Evolutionary conservation across 1,139 yeast genomes (phyloP).

Genomic region (Diutina rugosa): DNA sequence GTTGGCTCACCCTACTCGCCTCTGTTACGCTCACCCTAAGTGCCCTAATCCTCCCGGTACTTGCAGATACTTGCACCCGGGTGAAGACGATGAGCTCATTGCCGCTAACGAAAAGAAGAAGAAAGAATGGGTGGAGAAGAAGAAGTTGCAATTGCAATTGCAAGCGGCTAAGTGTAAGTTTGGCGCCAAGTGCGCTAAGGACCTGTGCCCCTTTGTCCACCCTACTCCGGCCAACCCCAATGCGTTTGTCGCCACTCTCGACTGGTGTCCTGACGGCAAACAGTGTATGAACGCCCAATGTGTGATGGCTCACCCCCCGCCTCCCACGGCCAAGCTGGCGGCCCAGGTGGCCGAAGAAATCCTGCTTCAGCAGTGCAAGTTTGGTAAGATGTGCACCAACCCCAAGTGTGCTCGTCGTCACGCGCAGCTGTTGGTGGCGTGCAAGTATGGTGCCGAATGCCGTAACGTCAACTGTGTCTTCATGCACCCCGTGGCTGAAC

Average conservation of each 20-base stretch:
- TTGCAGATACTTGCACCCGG: slow-evolving; percentile 73
- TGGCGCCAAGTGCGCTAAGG: slow-evolving; percentile 64
- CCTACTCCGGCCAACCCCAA: slow-evolving; percentile 77
- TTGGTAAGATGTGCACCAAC: slow-evolving; percentile 64
- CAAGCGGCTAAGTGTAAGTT: slow-evolving; percentile 44
- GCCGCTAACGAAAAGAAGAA: slow-evolving; percentile 50
- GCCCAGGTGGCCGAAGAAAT: slow-evolving; percentile 8
- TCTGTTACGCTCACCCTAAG: slow-evolving; percentile 65
- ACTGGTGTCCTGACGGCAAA: slow-evolving; percentile 70
- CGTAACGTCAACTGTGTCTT: slow-evolving; percentile 70
- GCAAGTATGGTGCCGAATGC: slow-evolving; percentile 75
- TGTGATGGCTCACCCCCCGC: slow-evolving; percentile 68
- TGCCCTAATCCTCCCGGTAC: slow-evolving; percentile 76
- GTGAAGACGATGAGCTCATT: slow-evolving; percentile 64
- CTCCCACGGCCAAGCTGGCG: slow-evolving; percentile 27
- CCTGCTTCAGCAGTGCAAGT: slow-evolving; percentile 71
- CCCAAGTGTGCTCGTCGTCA: slow-evolving; percentile 74
- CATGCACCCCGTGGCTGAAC: slow-evolving; percentile 67
- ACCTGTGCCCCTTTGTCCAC: slow-evolving; percentile 76
- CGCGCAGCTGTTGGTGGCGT: slow-evolving; percentile 56
- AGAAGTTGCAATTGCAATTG: slow-evolving; percentile 14
- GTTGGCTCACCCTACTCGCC: slow-evolving; percentile 65
- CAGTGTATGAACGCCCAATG: slow-evolving; percentile 50
- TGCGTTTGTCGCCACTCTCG: slow-evolving; percentile 52
- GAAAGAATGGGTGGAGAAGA: slow-evolving; percentile 31